These are phyloP conservation scores for Neurospora sublineolata DNA, from an alignment of 495 filamentous ascomycete genomes.

Conservation along the genomic window DNA sequence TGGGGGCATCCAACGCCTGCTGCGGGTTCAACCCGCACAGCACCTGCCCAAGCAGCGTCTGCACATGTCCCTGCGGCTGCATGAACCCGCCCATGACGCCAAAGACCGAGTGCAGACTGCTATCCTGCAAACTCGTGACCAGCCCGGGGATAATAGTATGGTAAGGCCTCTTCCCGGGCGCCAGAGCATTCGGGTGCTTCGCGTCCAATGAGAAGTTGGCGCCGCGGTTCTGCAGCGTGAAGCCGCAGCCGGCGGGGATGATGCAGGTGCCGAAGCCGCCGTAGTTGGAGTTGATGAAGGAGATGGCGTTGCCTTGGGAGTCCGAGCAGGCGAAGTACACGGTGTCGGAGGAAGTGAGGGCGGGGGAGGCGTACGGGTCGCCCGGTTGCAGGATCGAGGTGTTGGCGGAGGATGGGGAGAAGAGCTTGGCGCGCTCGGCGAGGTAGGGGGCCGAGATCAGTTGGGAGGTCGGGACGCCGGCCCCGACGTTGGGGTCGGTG, in stretches of 20 bases:
- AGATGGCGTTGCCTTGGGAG: constrained; percentile 71
- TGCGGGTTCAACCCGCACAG: constrained; percentile 78
- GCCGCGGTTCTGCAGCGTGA: constrained; percentile 92
- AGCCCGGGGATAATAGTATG: constrained; percentile 96
- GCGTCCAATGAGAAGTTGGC: constrained; percentile 61
- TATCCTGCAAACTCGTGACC: constrained; percentile 64
- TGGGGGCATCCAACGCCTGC: constrained; percentile 79
- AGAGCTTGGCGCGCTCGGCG: constrained; percentile 27
- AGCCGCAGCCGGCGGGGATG: constrained; percentile 72
- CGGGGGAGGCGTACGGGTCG: constrained; percentile 41
- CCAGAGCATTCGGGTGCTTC: constrained; percentile 65
- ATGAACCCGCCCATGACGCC: constrained; percentile 98
- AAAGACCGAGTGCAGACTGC: constrained; percentile 67
- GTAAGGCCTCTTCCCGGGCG: constrained; percentile 80
- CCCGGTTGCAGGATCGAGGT: constrained; percentile 36
- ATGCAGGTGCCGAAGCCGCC: constrained; percentile 81
- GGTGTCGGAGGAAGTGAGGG: constrained; percentile 66
- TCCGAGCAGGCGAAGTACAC: constrained; percentile 89
- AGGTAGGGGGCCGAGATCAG: constrained; percentile 44
- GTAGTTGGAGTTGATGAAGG: constrained; percentile 95
- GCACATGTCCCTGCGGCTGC: constrained; percentile 97
- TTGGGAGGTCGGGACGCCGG: constrained; percentile 49
- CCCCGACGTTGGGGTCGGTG: constrained; percentile 59
- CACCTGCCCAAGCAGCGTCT: constrained; percentile 84
- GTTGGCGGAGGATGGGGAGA: constrained; percentile 19